Evolutionary conservation across 225 moss, liverwort and hornwort species (phyloP).

Genomic region (Sphagnum contortum): DNA sequence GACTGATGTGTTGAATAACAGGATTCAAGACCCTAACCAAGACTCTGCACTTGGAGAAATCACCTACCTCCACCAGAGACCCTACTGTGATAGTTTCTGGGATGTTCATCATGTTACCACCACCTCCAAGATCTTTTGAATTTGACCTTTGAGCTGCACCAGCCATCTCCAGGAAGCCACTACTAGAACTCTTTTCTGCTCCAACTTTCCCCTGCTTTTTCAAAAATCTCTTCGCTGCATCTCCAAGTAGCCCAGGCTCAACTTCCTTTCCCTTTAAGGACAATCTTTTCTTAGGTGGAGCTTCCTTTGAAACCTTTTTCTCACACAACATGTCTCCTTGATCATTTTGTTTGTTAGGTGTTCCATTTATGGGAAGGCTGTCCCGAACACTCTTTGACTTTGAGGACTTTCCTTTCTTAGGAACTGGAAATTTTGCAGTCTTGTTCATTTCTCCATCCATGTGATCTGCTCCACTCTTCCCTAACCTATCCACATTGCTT

Average conservation of each 20-base stretch:
- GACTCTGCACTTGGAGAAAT: neutral
- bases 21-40: neutral
- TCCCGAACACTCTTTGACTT: no score
- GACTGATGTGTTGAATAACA: neutral
- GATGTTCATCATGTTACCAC: slow-evolving; percentile 12
- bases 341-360: no score
- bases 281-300: slow-evolving; percentile 4
- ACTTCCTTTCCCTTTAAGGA: slow-evolving; percentile 1
- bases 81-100: slow-evolving; percentile 18
- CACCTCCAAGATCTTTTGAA: slow-evolving; percentile 9
- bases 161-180: no score
- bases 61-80: slow-evolving; percentile 45
- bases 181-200: no score
- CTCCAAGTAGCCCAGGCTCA: neutral
- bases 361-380: no score
- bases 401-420: no score
- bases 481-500: slow-evolving; percentile 23
- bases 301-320: no score
- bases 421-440: neutral
- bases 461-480: slow-evolving; percentile 19
- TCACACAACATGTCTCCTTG: neutral
- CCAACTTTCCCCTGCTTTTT: no score
- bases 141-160: neutral
- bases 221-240: no score
- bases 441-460: slow-evolving; percentile 11